phyloP scores from a whole-genome alignment of 2,329 filamentous ascomycete species.

The Cercospora sp. region DNA sequence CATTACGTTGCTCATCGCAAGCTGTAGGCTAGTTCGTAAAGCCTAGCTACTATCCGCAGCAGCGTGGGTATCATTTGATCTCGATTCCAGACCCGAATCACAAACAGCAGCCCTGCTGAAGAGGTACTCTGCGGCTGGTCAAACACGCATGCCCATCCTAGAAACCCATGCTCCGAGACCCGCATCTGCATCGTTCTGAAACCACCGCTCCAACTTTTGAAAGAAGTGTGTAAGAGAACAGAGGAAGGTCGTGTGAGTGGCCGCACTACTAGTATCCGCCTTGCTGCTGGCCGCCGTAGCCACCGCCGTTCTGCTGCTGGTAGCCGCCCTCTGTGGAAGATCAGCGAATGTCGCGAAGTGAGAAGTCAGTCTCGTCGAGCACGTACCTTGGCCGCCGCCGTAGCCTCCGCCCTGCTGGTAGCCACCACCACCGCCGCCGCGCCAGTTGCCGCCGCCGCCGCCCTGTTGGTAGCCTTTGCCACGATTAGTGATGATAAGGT shows the following conservation, averaged over 20 bases:
- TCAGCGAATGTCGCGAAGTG: conserved; percentile 17
- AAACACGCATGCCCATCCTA: conserved; percentile 21
- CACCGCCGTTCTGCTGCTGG: conserved; percentile 33
- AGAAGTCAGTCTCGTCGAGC: background rate
- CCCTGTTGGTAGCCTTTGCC: conserved; percentile 32
- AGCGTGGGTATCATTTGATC: conserved; percentile 26
- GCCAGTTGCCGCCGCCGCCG: conserved; percentile 28
- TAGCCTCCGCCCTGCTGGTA: conserved; percentile 36
- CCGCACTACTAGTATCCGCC: conserved; percentile 28
- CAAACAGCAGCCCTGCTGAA: conserved; percentile 21
- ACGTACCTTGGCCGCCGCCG: conserved; percentile 32
- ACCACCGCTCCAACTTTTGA: conserved; percentile 21
- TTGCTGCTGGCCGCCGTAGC: conserved; percentile 33
- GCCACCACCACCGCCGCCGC: conserved; percentile 31
- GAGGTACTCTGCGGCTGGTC: conserved; percentile 18
- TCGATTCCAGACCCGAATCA: conserved; percentile 23
- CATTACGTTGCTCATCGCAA: conserved; percentile 15
- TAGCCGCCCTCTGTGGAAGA: conserved; percentile 29
- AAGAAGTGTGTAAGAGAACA: conserved; percentile 13
- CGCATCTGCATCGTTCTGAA: conserved; percentile 17
- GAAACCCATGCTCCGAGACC: conserved; percentile 21
- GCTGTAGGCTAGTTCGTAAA: conserved; percentile 13
- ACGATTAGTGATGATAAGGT: conserved; percentile 16
- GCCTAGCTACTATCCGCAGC: conserved; percentile 21
- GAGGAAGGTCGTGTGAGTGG: conserved; percentile 6